These are phyloP conservation scores for Athelia sp. DNA, from an alignment of 1,284 basidiomycete species.

Conservation along the genomic window DNA sequence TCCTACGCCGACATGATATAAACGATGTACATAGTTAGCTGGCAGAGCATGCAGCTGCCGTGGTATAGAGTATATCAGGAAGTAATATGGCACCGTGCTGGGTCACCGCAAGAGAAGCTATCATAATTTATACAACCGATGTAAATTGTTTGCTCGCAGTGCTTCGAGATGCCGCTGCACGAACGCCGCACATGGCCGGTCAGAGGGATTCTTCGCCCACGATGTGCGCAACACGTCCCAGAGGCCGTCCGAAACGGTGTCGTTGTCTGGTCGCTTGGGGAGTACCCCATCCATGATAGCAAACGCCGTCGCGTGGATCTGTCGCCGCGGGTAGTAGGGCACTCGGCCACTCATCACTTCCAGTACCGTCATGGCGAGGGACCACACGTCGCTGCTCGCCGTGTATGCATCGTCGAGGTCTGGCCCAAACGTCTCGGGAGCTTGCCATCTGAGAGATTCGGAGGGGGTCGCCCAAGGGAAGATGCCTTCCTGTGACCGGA, in stretches of 20 bases:
- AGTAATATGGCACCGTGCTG: no score
- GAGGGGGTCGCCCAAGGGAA: background rate
- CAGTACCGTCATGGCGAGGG: background rate
- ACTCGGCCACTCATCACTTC: background rate
- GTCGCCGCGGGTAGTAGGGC: background rate
- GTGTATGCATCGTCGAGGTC: background rate
- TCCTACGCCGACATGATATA: no score
- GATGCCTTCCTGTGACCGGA: background rate
- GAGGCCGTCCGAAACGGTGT: background rate
- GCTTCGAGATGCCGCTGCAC: background rate
- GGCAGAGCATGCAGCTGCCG: no score
- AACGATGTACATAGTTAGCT: no score
- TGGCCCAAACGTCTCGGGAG: background rate
- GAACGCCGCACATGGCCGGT: background rate
- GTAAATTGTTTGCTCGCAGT: background rate
- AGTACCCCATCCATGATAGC: background rate
- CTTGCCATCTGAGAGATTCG: background rate
- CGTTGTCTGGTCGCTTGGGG: background rate
- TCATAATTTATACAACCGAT: no score
- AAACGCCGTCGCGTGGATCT: no score
- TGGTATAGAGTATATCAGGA: no score
- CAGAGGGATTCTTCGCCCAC: background rate
- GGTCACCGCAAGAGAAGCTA: no score
- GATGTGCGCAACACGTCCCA: background rate
- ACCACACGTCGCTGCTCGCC: background rate